phyloP scores from a whole-genome alignment of 306 rosid genomes.

The Trifolium subterraneum region DNA sequence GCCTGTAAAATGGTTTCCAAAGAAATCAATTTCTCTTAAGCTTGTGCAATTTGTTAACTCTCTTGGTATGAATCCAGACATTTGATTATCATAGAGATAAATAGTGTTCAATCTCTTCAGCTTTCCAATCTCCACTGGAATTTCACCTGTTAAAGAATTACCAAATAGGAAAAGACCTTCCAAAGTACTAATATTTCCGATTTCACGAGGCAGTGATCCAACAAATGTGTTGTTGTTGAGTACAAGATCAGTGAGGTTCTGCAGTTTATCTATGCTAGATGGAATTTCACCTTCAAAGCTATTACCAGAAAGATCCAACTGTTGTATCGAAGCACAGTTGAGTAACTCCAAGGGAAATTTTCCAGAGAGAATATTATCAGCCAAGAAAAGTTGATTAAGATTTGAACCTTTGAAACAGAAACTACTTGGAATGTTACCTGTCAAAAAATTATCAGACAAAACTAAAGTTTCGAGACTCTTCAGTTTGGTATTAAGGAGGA shows the following conservation, averaged over 20 bases:
- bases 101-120: constrained; percentile 60
- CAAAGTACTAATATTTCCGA: constrained; percentile 74
- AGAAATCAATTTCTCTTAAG: constrained; percentile 77
- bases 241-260: constrained; percentile 70
- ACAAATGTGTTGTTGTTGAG: constrained; percentile 88
- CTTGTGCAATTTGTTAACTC: constrained; percentile 86
- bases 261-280: constrained; percentile 54
- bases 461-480: constrained; percentile 62
- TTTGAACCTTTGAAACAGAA: constrained; percentile 68
- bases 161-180: constrained; percentile 72
- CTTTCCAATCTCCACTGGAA: constrained; percentile 84
- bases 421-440: constrained; percentile 69
- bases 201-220: constrained; percentile 72
- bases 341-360: constrained; percentile 72
- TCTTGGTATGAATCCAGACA: constrained; percentile 78
- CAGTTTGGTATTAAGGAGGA: constrained; percentile 48
- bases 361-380: constrained; percentile 74
- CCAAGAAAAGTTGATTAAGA: constrained; percentile 70
- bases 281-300: constrained; percentile 76
- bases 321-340: constrained; percentile 75
- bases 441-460: constrained; percentile 77
- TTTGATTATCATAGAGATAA: constrained; percentile 88
- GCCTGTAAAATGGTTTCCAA: constrained; percentile 83
- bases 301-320: constrained; percentile 86
- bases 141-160: constrained; percentile 67